Evolutionary conservation across 495 filamentous ascomycete species (phyloP), one percentile per base, ranked within the genome.

Genomic region (Trichodelitschia bisporula): DNA sequence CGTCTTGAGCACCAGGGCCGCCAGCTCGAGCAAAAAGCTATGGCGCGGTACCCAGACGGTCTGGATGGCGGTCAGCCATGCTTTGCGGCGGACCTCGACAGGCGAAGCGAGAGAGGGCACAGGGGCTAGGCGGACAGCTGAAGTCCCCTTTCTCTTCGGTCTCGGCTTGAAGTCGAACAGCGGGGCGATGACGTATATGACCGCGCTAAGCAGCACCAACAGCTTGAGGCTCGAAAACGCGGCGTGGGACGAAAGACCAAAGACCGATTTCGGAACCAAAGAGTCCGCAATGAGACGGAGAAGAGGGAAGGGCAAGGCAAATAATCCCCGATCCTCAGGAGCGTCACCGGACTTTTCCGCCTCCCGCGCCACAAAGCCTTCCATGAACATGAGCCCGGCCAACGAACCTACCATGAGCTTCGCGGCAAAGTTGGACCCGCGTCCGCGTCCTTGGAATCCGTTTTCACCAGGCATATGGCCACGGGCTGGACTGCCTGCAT

Each of bases 11-110:
- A 62, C 58, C 27, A 95, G 59, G 0, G 83, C 83, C 11, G 72
- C 69, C 36, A 77, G 69, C 47, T 92, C 84, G 12, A 82, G 68
- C 39, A 77, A 59, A 43, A 91, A 78, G 29, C 69, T 69, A 44
- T 90, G 78, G 9, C 71, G 66, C 13, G 84, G 84, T n/a, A 95
- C 74, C 58, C 82, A 89, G 10, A 91, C 78, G 14, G 76, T 79
- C 52, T 93, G 84, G 36, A 93, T 71, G 3, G 84, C 83, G 2
- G 84, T 93, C 29, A 91, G 66, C 82, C 84, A 93, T 18, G 84
- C 84, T 43, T 78, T 76, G 36, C 72, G 65, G 30, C 82, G 71
- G 30, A 89, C 77, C 37, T 84, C 74, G 30, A 84, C 72, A 4
- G 84, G 69, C 2, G 80, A 83, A 10, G 77, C 72, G 10, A 76